Evolutionary conservation across 2,329 filamentous ascomycete genomes (phyloP).

Genomic region (Monosporascus sp.): DNA sequence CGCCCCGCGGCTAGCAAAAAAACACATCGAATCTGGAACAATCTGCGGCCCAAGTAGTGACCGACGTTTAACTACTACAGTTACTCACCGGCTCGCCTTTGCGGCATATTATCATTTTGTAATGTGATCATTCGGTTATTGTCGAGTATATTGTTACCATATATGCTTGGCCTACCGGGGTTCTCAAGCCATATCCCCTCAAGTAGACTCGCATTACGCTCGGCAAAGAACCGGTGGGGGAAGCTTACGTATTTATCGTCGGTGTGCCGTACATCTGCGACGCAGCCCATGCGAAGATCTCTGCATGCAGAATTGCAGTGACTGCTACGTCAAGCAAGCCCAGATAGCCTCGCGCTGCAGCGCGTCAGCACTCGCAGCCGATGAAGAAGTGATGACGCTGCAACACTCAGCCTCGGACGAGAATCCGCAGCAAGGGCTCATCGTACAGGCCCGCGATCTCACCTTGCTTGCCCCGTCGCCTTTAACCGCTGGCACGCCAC

Average conservation of each 20-base stretch:
- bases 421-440: conserved; percentile 18
- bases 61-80: not conserved
- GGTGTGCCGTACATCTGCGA: not conserved
- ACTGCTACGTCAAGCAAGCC: not conserved
- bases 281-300: not conserved
- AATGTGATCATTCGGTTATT: not conserved
- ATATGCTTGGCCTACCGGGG: not conserved
- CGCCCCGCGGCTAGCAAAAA: not conserved
- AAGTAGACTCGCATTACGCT: not conserved
- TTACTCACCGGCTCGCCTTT: not conserved
- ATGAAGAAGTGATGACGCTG: not conserved
- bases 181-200: not conserved
- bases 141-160: not conserved
- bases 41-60: not conserved
- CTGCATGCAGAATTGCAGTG: not conserved
- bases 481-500: conserved; percentile 12
- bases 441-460: conserved; percentile 29
- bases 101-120: not conserved
- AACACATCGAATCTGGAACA: not conserved
- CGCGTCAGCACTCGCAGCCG: not conserved
- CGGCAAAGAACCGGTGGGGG: not conserved
- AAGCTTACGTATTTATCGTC: not conserved
- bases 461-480: conserved; percentile 17
- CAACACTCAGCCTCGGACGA: not conserved
- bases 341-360: not conserved